phyloP scores from a whole-genome alignment of 768 basidiomycete genomes.

The Galerina marginata region DNA sequence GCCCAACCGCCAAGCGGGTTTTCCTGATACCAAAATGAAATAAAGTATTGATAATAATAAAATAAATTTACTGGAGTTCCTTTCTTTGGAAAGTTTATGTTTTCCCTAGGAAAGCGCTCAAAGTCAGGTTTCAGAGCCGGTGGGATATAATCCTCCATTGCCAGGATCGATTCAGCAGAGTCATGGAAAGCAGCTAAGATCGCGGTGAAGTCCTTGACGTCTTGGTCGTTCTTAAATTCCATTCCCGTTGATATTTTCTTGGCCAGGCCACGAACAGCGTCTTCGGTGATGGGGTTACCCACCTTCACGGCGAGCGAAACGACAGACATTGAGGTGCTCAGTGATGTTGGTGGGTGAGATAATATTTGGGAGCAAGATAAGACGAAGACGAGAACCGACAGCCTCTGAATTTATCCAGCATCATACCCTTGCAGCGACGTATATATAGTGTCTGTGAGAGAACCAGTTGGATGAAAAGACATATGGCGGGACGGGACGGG shows the following conservation, averaged over 20 bases:
- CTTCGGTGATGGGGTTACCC: constrained; percentile 28
- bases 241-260: constrained; percentile 23
- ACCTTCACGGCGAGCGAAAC: constrained; percentile 27
- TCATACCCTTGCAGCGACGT: not conserved
- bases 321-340: constrained; percentile 29
- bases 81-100: constrained; percentile 21
- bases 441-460: constrained; percentile 11
- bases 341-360: constrained; percentile 14
- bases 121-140: constrained; percentile 21
- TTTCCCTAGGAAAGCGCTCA: constrained; percentile 25
- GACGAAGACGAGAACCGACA: not conserved
- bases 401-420: not conserved
- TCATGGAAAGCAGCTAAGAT: constrained; percentile 28
- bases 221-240: constrained; percentile 22
- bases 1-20: constrained; percentile 41
- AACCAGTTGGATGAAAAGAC: constrained; percentile 1
- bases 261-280: constrained; percentile 19
- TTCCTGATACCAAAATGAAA: constrained; percentile 16
- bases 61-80: constrained; percentile 13
- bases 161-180: constrained; percentile 23
- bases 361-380: not conserved
- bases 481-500: not conserved
- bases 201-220: constrained; percentile 22
- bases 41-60: not conserved
- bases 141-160: constrained; percentile 27